Base-by-base conservation (phyloP, 257 asterid species). In the Jasminum sambac region DNA sequence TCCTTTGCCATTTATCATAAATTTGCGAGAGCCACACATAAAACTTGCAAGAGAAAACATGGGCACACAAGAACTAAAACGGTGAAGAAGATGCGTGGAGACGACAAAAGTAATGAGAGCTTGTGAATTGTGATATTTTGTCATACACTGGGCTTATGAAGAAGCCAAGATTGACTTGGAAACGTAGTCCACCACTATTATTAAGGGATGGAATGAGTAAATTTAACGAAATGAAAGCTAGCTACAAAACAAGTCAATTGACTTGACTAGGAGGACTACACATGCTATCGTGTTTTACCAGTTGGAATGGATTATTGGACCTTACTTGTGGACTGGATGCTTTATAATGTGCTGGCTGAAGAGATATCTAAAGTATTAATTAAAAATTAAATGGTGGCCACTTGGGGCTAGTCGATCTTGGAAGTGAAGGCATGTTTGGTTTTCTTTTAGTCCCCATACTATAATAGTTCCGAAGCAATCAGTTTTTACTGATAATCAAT, bases 11-110 rank as follows among this genome's bases (percentile, higher is more conserved):
- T 26, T 66, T 67, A 44, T 64, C 43, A 61, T 17, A 2, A 78
- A 72, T 16, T n/a, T 63, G 66, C 70, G 87, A 2, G 86, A 83
- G 38, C 89, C 90, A 66, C 97, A 88, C 14, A 82, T 52, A 24
- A 81, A 87, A 6, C 66, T 71, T 30, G 74, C 75, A 5, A 63
- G 58, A 0, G 85, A 72, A 8, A 81, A 66, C 1, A 79, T 58
- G 0, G 84, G 77, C 39, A 24, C 41, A 88, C 57, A 2, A 77
- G 74, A 0, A 83, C 1, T 39, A 82, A 34, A 58, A 70, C 17
- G 3, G 82, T 8, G 40, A 81, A 55, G 25, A 78, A 69, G 69
- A 76, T 36, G 12, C 75, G 2, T 1, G 77, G 72, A 24, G 72
- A 64, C 5, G 87, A 82, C 63, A 81, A 42, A 1, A 43, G 44